Percentiles rank a stretch among this genome's conserved stretches.
phyloP scores from a whole-genome alignment of 2,329 filamentous ascomycete genomes.

The Rosellinia necatrix region DNA sequence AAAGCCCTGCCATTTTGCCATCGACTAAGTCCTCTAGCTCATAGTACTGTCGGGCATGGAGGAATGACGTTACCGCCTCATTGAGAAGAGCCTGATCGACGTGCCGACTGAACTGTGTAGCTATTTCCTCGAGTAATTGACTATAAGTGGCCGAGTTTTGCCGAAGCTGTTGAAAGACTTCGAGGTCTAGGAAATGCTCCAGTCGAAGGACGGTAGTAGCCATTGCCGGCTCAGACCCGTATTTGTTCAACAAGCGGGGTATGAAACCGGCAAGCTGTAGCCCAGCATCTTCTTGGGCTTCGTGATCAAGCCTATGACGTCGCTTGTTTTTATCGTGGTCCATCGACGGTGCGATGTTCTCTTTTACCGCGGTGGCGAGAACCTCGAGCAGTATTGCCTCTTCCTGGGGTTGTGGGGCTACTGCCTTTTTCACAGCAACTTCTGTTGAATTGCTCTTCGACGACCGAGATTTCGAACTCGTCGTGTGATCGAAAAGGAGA shows the following conservation, averaged over 20 bases:
- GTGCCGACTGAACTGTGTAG: conserved; percentile 92
- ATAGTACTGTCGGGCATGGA: conserved; percentile 84
- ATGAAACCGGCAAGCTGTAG: conserved; percentile 78
- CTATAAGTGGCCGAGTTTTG: conserved; percentile 83
- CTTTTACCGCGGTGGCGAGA: conserved; percentile 79
- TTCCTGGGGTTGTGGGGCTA: conserved; percentile 75
- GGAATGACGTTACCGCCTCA: conserved; percentile 79
- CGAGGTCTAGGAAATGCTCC: conserved; percentile 83
- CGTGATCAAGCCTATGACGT: conserved; percentile 65
- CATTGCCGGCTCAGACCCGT: conserved; percentile 84
- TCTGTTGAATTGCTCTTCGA: conserved; percentile 63
- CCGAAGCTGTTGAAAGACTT: conserved; percentile 84
- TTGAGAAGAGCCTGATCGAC: conserved; percentile 82
- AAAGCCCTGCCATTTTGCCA: conserved; percentile 77
- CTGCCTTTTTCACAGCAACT: conserved; percentile 68
- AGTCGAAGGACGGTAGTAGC: conserved; percentile 84
- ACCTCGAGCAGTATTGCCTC: conserved; percentile 87
- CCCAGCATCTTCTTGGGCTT: conserved; percentile 78
- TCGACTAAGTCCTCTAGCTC: conserved; percentile 87
- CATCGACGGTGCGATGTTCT: conserved; percentile 67
- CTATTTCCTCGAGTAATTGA: conserved; percentile 85
- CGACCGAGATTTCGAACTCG: conserved; percentile 58
- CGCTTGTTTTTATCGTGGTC: conserved; percentile 68
- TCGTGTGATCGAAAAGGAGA: conserved; percentile 88
- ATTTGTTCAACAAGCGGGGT: conserved; percentile 87